phyloP scores from a whole-genome alignment of 75 land plant genomes.

The Selaginella tamariscina region DNA sequence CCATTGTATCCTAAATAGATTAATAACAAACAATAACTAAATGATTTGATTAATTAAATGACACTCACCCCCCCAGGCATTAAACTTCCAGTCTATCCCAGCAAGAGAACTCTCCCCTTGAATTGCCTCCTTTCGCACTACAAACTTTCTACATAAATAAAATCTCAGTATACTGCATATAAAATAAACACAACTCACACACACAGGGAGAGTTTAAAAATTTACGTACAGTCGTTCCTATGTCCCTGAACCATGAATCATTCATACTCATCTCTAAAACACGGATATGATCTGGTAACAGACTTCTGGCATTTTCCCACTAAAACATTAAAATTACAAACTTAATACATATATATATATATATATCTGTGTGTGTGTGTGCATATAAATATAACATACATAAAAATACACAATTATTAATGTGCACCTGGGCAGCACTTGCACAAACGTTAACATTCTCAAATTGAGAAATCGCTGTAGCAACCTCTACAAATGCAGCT shows the following conservation, averaged over 20 bases:
- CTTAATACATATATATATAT: too few species aligned
- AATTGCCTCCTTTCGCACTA: slow-evolving; percentile 27
- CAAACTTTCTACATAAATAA: slow-evolving; percentile 51
- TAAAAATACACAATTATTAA: background rate
- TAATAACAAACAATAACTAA: background rate
- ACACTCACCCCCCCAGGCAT: slow-evolving; percentile 81
- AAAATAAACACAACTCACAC: background rate
- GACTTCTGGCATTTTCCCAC: slow-evolving; percentile 72
- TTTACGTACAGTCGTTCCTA: slow-evolving; percentile 72
- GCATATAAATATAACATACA: slow-evolving; percentile 7
- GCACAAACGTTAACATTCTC: slow-evolving; percentile 93
- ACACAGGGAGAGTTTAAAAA: background rate
- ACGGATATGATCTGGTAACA: slow-evolving; percentile 44
- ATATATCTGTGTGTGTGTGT: too few species aligned
- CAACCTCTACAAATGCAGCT: slow-evolving; percentile 53
- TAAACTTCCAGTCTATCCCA: slow-evolving; percentile 90
- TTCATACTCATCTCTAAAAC: slow-evolving; percentile 91
- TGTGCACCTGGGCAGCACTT: slow-evolving; percentile 48
- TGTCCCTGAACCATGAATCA: slow-evolving; percentile 95
- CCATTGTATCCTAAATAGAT: slow-evolving; percentile 37
- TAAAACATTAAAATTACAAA: too few species aligned
- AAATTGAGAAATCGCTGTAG: slow-evolving; percentile 75
- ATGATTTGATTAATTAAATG: slow-evolving; percentile 8
- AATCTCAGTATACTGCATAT: background rate
- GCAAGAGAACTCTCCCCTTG: slow-evolving; percentile 29